phyloP scores from a whole-genome alignment of 768 basidiomycete species.

The Cyclocybe aegerita region DNA sequence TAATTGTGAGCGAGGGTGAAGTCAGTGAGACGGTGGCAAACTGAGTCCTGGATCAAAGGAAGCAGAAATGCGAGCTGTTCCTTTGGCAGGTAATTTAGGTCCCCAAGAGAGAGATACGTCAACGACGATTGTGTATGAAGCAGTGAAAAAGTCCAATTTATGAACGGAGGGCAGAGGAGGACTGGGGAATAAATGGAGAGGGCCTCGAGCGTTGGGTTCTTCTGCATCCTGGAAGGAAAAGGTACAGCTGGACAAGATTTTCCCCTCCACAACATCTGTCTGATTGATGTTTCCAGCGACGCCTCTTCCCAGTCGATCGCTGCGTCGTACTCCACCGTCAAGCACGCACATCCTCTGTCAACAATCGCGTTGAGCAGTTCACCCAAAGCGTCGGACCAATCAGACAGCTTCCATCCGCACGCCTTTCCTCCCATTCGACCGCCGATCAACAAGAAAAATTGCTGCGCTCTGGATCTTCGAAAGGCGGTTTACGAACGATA shows the following conservation, averaged over 20 bases:
- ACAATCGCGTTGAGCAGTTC: constrained; percentile 16
- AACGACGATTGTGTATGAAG: constrained; percentile 11
- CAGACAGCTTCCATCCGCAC: constrained; percentile 12
- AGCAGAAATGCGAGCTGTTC: constrained; percentile 14
- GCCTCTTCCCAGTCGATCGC: constrained; percentile 12
- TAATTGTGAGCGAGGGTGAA: constrained; percentile 16
- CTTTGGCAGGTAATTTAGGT: constrained; percentile 12
- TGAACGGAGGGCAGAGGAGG: constrained; percentile 19
- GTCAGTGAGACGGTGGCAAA: constrained; percentile 10
- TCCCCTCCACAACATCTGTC: too few species aligned
- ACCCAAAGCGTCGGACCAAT: constrained; percentile 14
- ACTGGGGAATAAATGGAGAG: constrained; percentile 10
- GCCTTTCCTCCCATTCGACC: constrained; percentile 13
- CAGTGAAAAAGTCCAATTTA: constrained; percentile 19
- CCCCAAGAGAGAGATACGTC: constrained; percentile 17
- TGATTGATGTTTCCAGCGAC: background rate
- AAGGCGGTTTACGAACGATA: constrained; percentile 11
- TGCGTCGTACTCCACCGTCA: constrained; percentile 19
- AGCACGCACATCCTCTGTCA: constrained; percentile 14
- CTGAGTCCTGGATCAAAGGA: constrained; percentile 13
- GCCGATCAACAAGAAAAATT: constrained; percentile 19
- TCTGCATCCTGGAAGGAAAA: background rate
- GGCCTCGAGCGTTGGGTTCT: constrained; percentile 4
- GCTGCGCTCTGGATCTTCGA: constrained; percentile 10
- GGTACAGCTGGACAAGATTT: too few species aligned